Base-by-base conservation (phyloP, 2,329 filamentous ascomycete genomes). In the Neocucurbitaria cava region DNA sequence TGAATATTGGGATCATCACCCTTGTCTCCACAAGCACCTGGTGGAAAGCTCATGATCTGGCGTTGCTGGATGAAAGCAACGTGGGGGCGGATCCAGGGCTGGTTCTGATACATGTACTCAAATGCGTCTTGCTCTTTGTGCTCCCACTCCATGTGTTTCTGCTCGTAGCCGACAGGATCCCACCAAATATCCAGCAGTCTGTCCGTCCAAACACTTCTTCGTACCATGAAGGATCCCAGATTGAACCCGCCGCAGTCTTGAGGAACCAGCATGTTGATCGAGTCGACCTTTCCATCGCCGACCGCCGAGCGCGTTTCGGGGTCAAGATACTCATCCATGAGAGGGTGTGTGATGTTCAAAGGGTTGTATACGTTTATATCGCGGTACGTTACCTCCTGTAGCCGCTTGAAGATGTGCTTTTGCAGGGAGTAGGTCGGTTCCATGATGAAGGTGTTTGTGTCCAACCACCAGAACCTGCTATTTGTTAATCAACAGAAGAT, bases 381-480 rank as follows among this genome's bases (percentile, higher is more conserved):
- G 70, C 95, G 91, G 79, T 98, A 97, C 15, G 90, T 87, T 64
- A 89, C 84, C 43, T 85, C 81, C 46, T 83, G 81, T 43, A 99
- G 84, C 57, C 90, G 78, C 75, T 93, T 87, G 82, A 99, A 97
- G 66, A 99, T 86, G 76, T 99, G 94, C 39, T 84, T 83, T 74
- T 98, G 93, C 18, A 99, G 83, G 9, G 94, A 96, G 76, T 92
- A 91, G 18, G 87, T 88, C 3, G 92, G 92, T 73, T 99, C 95
- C 95, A 99, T 99, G 75, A 99, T 89, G 78, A 94, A 96, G 3
- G 95, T 99, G 79, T 96, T 96, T 35, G 98, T 85, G 76, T 99
- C 95, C 53, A 99, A 83, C 94, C 95, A 99, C 95, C 95, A 99
- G 70, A 99, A 95, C 93, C 93, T 96, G 72, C n/a, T 48, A n/a